Percentiles rank a stretch among this genome's conserved stretches.
Conservation (phyloP, 495 filamentous ascomycete genomes). For the Tuber indicum region DNA sequence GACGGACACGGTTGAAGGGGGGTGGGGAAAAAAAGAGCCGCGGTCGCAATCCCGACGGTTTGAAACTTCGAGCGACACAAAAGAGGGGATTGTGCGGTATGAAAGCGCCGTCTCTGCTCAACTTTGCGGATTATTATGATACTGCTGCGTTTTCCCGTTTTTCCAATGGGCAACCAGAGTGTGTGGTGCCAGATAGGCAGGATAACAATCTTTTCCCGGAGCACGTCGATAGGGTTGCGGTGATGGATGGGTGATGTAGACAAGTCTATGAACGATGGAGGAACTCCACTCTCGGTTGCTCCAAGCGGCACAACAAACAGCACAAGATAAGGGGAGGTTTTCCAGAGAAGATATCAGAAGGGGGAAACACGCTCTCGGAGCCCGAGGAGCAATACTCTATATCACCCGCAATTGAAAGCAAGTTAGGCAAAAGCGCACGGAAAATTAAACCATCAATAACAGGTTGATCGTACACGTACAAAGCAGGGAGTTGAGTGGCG, state of each 20-base stretch:
- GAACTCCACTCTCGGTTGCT: conserved; percentile 17
- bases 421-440: background rate
- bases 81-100: conserved; percentile 20
- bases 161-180: conserved; percentile 3
- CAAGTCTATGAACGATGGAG: conserved; percentile 26
- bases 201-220: conserved; percentile 24
- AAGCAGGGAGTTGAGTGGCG: background rate
- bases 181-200: conserved; percentile 25
- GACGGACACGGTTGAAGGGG: conserved; percentile 23
- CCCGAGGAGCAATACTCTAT: background rate
- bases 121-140: conserved; percentile 16
- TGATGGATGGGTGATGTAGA: conserved; percentile 18
- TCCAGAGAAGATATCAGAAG: conserved; percentile 15
- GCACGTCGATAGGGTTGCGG: background rate
- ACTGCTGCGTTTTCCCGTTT: conserved; percentile 23
- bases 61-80: conserved; percentile 16
- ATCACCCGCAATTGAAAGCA: background rate
- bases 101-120: conserved; percentile 29
- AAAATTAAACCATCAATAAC: background rate
- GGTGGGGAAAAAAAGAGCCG: conserved; percentile 32
- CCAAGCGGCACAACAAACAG: conserved; percentile 8
- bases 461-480: background rate
- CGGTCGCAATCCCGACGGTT: conserved; percentile 34
- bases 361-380: background rate
- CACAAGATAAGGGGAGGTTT: background rate